Evolutionary conservation across 805 yeast species (phyloP).

Genomic region (Zygoascus ofunaensis): DNA sequence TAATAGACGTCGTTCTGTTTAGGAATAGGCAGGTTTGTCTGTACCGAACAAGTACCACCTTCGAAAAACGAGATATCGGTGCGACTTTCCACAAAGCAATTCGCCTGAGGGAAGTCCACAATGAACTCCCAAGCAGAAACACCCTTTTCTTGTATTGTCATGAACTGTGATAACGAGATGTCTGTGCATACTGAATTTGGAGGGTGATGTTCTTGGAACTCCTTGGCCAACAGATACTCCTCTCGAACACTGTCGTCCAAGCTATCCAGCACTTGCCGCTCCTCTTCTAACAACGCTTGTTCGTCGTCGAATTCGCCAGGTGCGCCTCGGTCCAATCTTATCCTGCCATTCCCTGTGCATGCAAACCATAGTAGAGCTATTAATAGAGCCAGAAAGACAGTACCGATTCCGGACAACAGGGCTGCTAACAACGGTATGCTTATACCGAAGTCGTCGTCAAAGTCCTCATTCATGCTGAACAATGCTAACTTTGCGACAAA

Average conservation of each 20-base stretch:
- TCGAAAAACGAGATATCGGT: constrained; percentile 42
- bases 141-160: constrained; percentile 77
- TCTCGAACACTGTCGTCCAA: constrained; percentile 48
- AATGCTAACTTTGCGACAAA: not conserved
- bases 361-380: constrained; percentile 25
- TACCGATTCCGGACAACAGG: constrained; percentile 31
- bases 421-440: constrained; percentile 33
- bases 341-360: constrained; percentile 25
- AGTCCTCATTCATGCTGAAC: not conserved
- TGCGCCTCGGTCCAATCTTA: constrained; percentile 31
- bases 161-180: constrained; percentile 45
- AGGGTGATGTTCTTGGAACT: constrained; percentile 34
- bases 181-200: constrained; percentile 37
- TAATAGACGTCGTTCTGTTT: constrained; percentile 75
- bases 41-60: constrained; percentile 51
- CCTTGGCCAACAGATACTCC: constrained; percentile 54
- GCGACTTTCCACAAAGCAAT: constrained; percentile 57
- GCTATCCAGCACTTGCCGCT: constrained; percentile 52
- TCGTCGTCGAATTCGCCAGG: constrained; percentile 62
- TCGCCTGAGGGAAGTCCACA: constrained; percentile 39
- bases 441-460: constrained; percentile 15
- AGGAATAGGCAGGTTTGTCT: constrained; percentile 81
- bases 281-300: constrained; percentile 49
- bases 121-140: constrained; percentile 83
- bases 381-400: constrained; percentile 27